Base-by-base conservation (phyloP, 2,329 filamentous ascomycete species). In the Aspergillus bombycis region DNA sequence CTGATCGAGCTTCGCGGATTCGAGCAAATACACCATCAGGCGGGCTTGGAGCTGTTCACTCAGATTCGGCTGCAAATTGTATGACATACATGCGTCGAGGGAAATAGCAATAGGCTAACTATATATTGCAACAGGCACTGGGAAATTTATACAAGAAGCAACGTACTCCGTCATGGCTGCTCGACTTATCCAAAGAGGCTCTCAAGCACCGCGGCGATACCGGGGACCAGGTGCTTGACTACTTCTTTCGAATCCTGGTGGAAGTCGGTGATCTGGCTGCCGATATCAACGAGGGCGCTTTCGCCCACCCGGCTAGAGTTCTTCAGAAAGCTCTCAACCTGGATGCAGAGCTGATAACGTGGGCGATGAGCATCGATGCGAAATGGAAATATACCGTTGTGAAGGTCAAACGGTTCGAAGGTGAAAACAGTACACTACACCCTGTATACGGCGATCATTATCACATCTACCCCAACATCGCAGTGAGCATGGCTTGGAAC, bases 401-500 rank as follows among this genome's bases (percentile, higher is more conserved):
- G 11, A 36, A 58, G 26, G 46, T 60, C 4, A 45, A 53, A 9
- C 38, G 34, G 38, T 2, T 36, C 45, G 11, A 41, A 4, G 52
- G 28, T 16, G 38, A 28, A 16, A 26, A 36, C 19, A 34, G 41
- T 34, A 56, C 60, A 1, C 54, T 32, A 16, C 58, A 30, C 28
- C 58, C 38, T 26, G 57, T 68, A 11, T 63, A 64, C 50, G 48
- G 62, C 10, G 62, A 62, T 23, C 59, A 61, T 46, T 70, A 71
- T 41, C 67, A 73, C 32, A 21, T 68, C 16, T 73, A 70, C 45
- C 62, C 61, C 3, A 62, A 67, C n/a, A 52, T 65, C n/a, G 54
- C 48, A 3, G n/a, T 67, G 10, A 65, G 66, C 26, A 57, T 62
- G n/a, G 62, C 65, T 59, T 72, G 71, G 70, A 72, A 67, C 38